phyloP scores from a whole-genome alignment of 1,284 basidiomycete genomes.

The Irpex rosettiformis region DNA sequence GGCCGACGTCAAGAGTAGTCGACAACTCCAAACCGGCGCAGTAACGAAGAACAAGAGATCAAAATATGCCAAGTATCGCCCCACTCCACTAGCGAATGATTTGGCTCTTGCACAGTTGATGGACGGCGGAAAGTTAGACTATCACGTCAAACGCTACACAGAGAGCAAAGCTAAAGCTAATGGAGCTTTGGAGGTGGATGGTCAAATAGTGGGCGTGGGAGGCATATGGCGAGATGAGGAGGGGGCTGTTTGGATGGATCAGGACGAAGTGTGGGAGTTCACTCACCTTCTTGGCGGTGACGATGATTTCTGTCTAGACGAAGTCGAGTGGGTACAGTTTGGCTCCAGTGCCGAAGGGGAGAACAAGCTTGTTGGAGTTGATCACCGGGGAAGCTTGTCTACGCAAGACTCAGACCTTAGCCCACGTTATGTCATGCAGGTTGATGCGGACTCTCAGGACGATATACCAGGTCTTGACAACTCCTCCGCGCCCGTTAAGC shows the following conservation, averaged over 20 bases:
- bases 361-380: slow-evolving; percentile 22
- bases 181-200: slow-evolving; percentile 26
- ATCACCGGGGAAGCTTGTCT: slow-evolving; percentile 43
- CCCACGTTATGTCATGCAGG: slow-evolving; percentile 42
- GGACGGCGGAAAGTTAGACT: slow-evolving; percentile 57
- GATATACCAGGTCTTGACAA: slow-evolving; percentile 31
- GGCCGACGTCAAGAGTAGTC: slow-evolving; percentile 14
- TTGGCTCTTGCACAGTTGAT: slow-evolving; percentile 63
- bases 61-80: slow-evolving; percentile 36
- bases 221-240: slow-evolving; percentile 55
- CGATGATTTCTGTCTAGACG: slow-evolving; percentile 20
- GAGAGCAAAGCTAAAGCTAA: slow-evolving; percentile 45
- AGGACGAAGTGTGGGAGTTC: slow-evolving; percentile 68
- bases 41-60: slow-evolving; percentile 37
- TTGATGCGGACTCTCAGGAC: slow-evolving; percentile 34
- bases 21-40: slow-evolving; percentile 11
- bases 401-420: slow-evolving; percentile 53
- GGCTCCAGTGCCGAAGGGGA: slow-evolving; percentile 19
- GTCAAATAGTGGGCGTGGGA: slow-evolving; percentile 36
- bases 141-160: slow-evolving; percentile 50
- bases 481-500: slow-evolving; percentile 23
- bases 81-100: slow-evolving; percentile 57
- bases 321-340: slow-evolving; percentile 29
- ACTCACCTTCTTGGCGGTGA: slow-evolving; percentile 46
- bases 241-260: slow-evolving; percentile 67